phyloP scores from a whole-genome alignment of 2,329 filamentous ascomycete species.

The Ophiocordyceps polyrhachis-furcata region DNA sequence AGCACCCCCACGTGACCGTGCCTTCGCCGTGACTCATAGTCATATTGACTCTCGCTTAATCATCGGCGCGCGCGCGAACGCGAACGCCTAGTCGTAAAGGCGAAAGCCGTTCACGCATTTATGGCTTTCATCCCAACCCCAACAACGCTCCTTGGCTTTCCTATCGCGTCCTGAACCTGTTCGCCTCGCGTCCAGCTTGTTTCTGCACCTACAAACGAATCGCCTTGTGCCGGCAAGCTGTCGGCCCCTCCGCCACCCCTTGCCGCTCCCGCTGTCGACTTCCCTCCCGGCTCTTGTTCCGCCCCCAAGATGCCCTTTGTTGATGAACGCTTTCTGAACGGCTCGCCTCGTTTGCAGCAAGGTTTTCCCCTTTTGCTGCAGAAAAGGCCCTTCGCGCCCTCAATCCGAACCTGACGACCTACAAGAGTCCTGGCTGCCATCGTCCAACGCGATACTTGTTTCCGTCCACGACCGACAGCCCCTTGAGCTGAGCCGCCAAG shows the following conservation, averaged over 20 bases:
- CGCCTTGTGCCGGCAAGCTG: too few relatives aligned
- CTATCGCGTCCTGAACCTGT: neutral
- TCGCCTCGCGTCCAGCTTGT: neutral
- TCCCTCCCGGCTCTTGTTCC: neutral
- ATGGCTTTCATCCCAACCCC: neutral
- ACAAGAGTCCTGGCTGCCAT: neutral
- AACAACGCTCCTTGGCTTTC: neutral
- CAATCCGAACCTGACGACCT: neutral
- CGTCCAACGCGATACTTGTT: neutral
- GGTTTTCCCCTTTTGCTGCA: neutral
- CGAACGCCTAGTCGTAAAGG: neutral
- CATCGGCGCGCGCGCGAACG: slow-evolving; percentile 10
- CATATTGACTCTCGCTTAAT: slow-evolving; percentile 13
- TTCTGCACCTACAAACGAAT: neutral
- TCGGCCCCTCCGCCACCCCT: neutral
- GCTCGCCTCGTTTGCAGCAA: slow-evolving; percentile 2
- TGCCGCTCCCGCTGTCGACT: neutral
- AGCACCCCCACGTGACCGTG: too few relatives aligned
- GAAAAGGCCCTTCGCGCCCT: neutral
- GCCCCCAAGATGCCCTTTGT: slow-evolving; percentile 10
- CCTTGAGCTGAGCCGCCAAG: neutral
- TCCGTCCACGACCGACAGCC: neutral
- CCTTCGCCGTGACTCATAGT: too few relatives aligned
- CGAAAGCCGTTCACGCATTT: neutral
- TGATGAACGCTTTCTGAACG: slow-evolving; percentile 3